Conservation (phyloP, 805 yeast species). For the Maudiozyma pseudohumilis region DNA sequence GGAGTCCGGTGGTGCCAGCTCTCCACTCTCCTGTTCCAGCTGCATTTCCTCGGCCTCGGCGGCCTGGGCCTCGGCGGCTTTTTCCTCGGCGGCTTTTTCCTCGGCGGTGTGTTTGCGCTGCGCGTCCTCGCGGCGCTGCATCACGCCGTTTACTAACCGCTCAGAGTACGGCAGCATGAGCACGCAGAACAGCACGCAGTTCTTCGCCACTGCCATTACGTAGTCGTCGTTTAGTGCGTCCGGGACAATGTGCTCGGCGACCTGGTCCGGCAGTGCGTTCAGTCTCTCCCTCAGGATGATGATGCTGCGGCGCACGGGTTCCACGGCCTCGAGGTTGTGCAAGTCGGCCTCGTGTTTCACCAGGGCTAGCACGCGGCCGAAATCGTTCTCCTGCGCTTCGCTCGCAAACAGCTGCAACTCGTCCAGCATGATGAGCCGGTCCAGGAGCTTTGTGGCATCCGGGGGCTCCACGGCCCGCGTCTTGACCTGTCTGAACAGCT, state of each 20-base stretch:
- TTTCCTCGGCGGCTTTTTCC: not conserved
- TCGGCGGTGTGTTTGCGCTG: not conserved
- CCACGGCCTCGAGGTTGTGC: not conserved
- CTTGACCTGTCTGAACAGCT: conserved; percentile 2
- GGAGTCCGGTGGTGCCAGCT: not conserved
- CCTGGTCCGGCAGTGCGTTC: not conserved
- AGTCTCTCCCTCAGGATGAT: not conserved
- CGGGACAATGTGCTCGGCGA: conserved; percentile 16
- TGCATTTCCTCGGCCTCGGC: not conserved
- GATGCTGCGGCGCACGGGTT: conserved; percentile 1
- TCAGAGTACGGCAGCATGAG: conserved; percentile 16
- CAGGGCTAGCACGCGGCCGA: not conserved
- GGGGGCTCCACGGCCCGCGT: not conserved
- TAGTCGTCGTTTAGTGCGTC: conserved; percentile 14
- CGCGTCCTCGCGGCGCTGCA: too few relatives aligned
- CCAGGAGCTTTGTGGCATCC: not conserved
- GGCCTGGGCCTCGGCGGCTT: not conserved
- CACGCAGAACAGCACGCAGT: conserved; percentile 15
- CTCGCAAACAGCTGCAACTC: not conserved
- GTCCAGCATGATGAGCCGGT: not conserved
- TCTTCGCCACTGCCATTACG: conserved; percentile 14
- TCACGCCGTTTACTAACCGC: conserved; percentile 9
- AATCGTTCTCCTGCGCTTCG: not conserved
- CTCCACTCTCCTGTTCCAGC: not conserved
- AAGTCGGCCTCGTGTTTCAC: conserved; percentile 2